Conservation (phyloP, 1,284 basidiomycete species). For the Ganoderma multipileum region DNA sequence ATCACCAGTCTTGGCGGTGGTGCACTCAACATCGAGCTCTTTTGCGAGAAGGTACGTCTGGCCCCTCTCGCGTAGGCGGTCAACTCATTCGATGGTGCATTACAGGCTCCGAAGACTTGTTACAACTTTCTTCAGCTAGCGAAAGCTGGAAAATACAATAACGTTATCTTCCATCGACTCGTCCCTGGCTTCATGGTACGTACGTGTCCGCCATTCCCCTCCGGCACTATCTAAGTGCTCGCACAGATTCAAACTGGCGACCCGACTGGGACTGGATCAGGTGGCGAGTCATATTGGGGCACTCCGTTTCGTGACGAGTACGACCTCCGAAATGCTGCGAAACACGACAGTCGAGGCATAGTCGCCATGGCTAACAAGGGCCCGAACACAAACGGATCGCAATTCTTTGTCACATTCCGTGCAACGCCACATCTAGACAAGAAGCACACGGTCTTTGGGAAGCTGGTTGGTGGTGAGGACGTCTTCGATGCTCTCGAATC, state of each 20-base stretch:
- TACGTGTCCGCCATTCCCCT: slow-evolving; percentile 3
- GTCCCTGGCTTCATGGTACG: slow-evolving; percentile 97
- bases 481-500: slow-evolving; percentile 87
- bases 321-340: slow-evolving; percentile 83
- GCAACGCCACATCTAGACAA: slow-evolving; percentile 81
- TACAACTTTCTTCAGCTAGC: slow-evolving; percentile 98
- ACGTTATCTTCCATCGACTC: slow-evolving; percentile 90
- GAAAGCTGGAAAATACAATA: slow-evolving; percentile 88
- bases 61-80: not conserved
- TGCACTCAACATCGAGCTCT: slow-evolving; percentile 90
- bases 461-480: slow-evolving; percentile 93
- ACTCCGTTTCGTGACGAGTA: slow-evolving; percentile 95
- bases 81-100: not conserved
- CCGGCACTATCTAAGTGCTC: not conserved
- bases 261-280: slow-evolving; percentile 94
- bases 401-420: slow-evolving; percentile 92
- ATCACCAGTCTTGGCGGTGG: slow-evolving; percentile 89
- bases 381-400: slow-evolving; percentile 86
- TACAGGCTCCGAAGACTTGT: slow-evolving; percentile 93
- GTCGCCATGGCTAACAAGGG: slow-evolving; percentile 96
- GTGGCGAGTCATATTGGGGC: slow-evolving; percentile 95
- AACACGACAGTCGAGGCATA: slow-evolving; percentile 82
- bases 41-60: slow-evolving; percentile 80
- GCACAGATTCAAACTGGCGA: slow-evolving; percentile 92
- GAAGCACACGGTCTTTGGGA: slow-evolving; percentile 97